Base-by-base conservation (phyloP, 768 basidiomycete genomes). In the Termitomyces sp. region DNA sequence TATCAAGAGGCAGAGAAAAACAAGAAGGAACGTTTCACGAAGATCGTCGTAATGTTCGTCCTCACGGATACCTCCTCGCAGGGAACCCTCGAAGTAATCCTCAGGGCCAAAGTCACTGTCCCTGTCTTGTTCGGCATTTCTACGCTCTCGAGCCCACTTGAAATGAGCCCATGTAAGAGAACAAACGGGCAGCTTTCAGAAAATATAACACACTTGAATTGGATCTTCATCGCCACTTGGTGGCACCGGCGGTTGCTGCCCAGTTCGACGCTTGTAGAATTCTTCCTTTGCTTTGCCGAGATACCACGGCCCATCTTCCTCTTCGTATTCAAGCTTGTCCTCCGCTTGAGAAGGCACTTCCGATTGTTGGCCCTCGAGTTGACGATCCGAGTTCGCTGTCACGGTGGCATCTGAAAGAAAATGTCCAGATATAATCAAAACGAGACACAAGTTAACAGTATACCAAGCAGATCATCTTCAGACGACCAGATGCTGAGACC, bases 261-360 rank as follows among this genome's bases (percentile, higher is more conserved):
- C 74, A 51, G 70, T 76, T 58, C 76, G 74, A 23, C 85, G 82
- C 58, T 77, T 77, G 60, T 81, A 82, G 66, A 89, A 90, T 53
- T 93, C 88, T 56, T 92, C 91, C 59, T 81, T 82, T 5, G 91
- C 90, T 64, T 87, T 91, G 8, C 91, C 91, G 41, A 91, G 70
- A 65, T 93, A 92, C 92, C 91, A 93, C 6, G 83, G 77, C 5
- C 82, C 84, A 12, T 85, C 87, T 47, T 87, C 88, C 16, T 82
- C 80, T 50, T 82, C 81, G 23, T 69, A 68, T 27, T 63, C 54
- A 19, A 61, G 68, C 7, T 72, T 76, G 47, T 77, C 72, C 27
- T 77, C 74, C 55, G 65, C 66, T 25, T 57, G 54, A 5, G 54
- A 62, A 14, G 51, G 31, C 14, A 71, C 68, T 29, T 73, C 69